Evolutionary conservation across 2,329 filamentous ascomycete species (phyloP).

Genomic region (Alternaria consortialis): DNA sequence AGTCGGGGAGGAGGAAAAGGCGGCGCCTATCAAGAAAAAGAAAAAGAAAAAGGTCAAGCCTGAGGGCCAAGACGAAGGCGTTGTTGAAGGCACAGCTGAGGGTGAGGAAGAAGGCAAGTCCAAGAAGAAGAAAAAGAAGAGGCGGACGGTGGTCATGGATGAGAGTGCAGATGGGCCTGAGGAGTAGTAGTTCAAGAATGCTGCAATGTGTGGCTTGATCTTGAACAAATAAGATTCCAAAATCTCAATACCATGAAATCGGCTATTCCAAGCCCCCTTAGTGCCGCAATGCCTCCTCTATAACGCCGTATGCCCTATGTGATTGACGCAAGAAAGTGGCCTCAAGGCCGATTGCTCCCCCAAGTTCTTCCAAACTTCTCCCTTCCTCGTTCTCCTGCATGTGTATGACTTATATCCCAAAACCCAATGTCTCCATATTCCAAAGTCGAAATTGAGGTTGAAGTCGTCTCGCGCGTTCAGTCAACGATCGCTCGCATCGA

Average conservation of each 20-base stretch:
- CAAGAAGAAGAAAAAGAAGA: slow-evolving; percentile 56
- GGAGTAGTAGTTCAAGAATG: slow-evolving; percentile 15
- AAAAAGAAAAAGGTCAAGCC: slow-evolving; percentile 56
- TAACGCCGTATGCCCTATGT: slow-evolving; percentile 13
- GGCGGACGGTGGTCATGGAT: slow-evolving; percentile 47
- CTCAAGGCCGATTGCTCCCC: neutral
- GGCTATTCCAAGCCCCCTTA: neutral
- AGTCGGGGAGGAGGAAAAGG: slow-evolving; percentile 20
- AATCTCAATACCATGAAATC: slow-evolving; percentile 5
- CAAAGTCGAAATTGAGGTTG: neutral
- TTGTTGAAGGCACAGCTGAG: slow-evolving; percentile 24
- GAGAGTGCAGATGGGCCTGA: slow-evolving; percentile 23
- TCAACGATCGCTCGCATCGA: neutral
- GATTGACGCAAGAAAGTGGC: slow-evolving; percentile 5
- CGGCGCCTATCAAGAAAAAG: slow-evolving; percentile 45
- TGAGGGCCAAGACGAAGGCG: slow-evolving; percentile 26
- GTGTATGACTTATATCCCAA: neutral
- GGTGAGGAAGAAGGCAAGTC: slow-evolving; percentile 46
- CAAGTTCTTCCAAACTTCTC: neutral
- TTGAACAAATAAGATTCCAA: slow-evolving; percentile 4
- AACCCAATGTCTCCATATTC: neutral
- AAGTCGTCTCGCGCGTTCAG: neutral
- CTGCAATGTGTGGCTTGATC: neutral
- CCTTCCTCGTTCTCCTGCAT: neutral
- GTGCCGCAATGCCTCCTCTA: neutral